Evolutionary conservation across 1,139 yeast genomes (phyloP).

Genomic region (Taiozyma sp.): DNA sequence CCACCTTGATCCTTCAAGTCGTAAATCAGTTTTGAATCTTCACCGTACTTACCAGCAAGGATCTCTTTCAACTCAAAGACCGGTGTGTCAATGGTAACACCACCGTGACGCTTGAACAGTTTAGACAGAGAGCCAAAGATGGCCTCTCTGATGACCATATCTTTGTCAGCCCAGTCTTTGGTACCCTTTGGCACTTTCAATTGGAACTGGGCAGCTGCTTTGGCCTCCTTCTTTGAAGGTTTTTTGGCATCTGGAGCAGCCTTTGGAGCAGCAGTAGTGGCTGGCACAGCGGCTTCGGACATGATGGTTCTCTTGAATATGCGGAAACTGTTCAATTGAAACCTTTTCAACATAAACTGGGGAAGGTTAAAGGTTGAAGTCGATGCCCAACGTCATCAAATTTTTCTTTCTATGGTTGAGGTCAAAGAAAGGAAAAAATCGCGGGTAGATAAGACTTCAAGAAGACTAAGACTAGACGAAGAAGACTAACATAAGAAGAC

Average conservation of each 20-base stretch:
- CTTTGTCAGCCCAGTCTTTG: slow-evolving; percentile 97
- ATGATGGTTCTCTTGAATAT: slow-evolving; percentile 9
- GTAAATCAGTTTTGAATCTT: slow-evolving; percentile 92
- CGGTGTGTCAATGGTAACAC: slow-evolving; percentile 96
- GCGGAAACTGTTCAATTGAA: background rate
- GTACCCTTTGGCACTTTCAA: slow-evolving; percentile 97
- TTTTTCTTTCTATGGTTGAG: background rate
- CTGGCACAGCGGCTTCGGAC: slow-evolving; percentile 7
- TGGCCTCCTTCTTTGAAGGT: slow-evolving; percentile 23
- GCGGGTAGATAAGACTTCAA: background rate
- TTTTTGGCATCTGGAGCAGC: slow-evolving; percentile 10
- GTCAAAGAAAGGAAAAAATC: background rate
- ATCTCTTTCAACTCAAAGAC: slow-evolving; percentile 95
- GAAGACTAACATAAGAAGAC: too few relatives aligned
- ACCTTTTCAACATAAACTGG: background rate
- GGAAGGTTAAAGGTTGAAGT: background rate
- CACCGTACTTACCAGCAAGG: slow-evolving; percentile 95
- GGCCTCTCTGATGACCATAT: slow-evolving; percentile 91
- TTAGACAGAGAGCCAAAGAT: slow-evolving; percentile 68
- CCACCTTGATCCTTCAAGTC: slow-evolving; percentile 98
- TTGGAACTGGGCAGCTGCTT: slow-evolving; percentile 49
- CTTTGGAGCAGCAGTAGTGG: slow-evolving; percentile 7
- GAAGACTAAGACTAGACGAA: too few relatives aligned
- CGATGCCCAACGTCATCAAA: background rate
- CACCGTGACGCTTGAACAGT: slow-evolving; percentile 92